Evolutionary conservation across 441 rosid species (phyloP), one percentile per base, ranked within the genome.

Genomic region (Macaranga tanarius): DNA sequence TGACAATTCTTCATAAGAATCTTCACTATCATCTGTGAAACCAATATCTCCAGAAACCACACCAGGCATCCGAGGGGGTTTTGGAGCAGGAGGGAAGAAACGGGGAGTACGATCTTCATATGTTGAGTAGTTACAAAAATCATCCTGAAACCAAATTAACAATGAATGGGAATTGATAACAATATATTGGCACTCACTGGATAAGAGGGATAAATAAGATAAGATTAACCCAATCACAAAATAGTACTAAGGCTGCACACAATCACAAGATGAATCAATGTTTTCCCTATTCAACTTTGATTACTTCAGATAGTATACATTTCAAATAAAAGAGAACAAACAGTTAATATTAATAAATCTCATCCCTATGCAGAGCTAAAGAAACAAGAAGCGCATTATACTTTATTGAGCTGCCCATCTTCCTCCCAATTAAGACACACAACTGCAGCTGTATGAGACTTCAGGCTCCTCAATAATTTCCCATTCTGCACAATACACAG

Each of bases 391-490:
- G 71, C 23, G 26, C 1, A 6, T 2, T 84, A 70, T 81, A 89
- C 93, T 55, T 61, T 80, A 52, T 72, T 76, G 58, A 76, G 68
- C 47, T 87, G 85, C 60, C 88, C 86, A 56, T 94, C 96, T 81
- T 90, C 95, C 86, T 86, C 97, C 98, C 99, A 92, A 75, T 90
- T 83, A 77, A 94, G 96, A 82, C 91, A 89, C 66, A 90, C 87
- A 31, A 94, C 97, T 71, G 95, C 93, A 77, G 81, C 91, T 58
- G 77, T 54, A 76, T 94, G 99, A 26, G 91, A 87, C 80, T 86
- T 92, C 83, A 89, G 81, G 83, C 87, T 89, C 85, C 90, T 88
- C 79, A 92, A 79, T 75, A 86, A 71, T 79, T 87, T 92, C 66
- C 97, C 99, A 50, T 88, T 94, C 99, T 92, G 85, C 57, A 50